Conservation (phyloP, 1,284 basidiomycete species). For the Apiotrichum laibachii region DNA sequence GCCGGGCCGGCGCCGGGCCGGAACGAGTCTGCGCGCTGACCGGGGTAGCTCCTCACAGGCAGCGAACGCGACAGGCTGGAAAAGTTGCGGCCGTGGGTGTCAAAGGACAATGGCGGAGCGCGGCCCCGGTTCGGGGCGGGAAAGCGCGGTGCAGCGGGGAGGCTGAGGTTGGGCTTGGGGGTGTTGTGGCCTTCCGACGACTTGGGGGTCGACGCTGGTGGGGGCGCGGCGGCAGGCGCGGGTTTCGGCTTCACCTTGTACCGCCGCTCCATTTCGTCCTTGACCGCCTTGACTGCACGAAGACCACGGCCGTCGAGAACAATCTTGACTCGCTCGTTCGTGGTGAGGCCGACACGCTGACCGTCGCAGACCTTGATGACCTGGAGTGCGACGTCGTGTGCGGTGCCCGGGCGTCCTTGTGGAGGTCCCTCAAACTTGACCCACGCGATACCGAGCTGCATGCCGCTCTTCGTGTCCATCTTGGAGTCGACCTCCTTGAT, state of each 20-base stretch:
- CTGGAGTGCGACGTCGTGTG: slow-evolving; percentile 47
- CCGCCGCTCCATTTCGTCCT: slow-evolving; percentile 59
- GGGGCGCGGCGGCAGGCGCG: slow-evolving; percentile 2
- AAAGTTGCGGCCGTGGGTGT: slow-evolving; percentile 22
- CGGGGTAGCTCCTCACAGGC: slow-evolving; percentile 15
- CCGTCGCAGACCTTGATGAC: slow-evolving; percentile 50
- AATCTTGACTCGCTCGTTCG: slow-evolving; percentile 42
- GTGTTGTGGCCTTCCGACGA: slow-evolving; percentile 3
- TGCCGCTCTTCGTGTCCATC: slow-evolving; percentile 74
- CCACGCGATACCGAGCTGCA: slow-evolving; percentile 76
- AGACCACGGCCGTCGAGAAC: slow-evolving; percentile 53
- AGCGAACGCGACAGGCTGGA: slow-evolving; percentile 24
- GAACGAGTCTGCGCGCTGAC: slow-evolving; percentile 2
- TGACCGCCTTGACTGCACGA: slow-evolving; percentile 48
- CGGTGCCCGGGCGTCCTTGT: slow-evolving; percentile 27
- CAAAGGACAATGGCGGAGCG: slow-evolving; percentile 20
- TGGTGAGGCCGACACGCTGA: slow-evolving; percentile 45
- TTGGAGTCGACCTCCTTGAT: slow-evolving; percentile 74
- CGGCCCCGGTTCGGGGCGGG: slow-evolving; percentile 2
- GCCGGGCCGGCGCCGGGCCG: neutral
- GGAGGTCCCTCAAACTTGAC: slow-evolving; percentile 60
- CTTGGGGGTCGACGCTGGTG: neutral
- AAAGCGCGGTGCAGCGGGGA: slow-evolving; percentile 10
- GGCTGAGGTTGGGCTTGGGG: slow-evolving; percentile 8
- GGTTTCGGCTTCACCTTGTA: slow-evolving; percentile 52